phyloP scores from a whole-genome alignment of 2,329 filamentous ascomycete species.

The Fusarium subglutinans region DNA sequence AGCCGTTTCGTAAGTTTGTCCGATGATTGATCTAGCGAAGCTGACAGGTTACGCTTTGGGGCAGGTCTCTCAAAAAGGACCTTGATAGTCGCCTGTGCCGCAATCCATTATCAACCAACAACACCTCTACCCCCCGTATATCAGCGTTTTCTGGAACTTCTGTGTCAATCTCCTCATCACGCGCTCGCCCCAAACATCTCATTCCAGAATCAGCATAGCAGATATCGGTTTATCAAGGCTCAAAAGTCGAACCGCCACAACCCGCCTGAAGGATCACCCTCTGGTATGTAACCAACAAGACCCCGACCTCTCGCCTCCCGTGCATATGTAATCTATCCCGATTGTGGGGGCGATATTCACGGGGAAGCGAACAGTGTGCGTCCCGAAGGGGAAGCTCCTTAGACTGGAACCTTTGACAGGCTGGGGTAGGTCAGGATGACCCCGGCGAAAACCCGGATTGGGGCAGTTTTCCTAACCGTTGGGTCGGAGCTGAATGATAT shows the following conservation, averaged over 20 bases:
- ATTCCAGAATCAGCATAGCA: neutral
- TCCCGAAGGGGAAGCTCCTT: conserved; percentile 26
- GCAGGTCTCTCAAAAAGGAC: neutral
- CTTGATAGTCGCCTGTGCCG: conserved; percentile 1
- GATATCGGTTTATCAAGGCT: conserved; percentile 7
- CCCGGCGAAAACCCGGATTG: neutral
- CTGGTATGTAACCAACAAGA: neutral
- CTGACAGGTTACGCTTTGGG: neutral
- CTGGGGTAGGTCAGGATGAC: conserved; percentile 8
- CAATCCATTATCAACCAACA: neutral
- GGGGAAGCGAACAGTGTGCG: neutral
- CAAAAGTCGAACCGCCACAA: neutral
- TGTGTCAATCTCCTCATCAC: conserved; percentile 3
- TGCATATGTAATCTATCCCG: neutral
- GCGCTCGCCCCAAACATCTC: neutral
- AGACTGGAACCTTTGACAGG: conserved; percentile 29
- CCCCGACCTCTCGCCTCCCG: neutral
- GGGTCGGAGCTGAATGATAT: conserved; percentile 1
- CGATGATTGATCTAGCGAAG: neutral
- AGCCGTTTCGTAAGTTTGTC: neutral
- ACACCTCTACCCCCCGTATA: neutral
- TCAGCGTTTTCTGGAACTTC: neutral
- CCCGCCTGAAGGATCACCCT: neutral
- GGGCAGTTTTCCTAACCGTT: neutral
- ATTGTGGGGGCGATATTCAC: neutral